Conservation (phyloP, 1,284 basidiomycete genomes). For the Phenoliferia sp. region DNA sequence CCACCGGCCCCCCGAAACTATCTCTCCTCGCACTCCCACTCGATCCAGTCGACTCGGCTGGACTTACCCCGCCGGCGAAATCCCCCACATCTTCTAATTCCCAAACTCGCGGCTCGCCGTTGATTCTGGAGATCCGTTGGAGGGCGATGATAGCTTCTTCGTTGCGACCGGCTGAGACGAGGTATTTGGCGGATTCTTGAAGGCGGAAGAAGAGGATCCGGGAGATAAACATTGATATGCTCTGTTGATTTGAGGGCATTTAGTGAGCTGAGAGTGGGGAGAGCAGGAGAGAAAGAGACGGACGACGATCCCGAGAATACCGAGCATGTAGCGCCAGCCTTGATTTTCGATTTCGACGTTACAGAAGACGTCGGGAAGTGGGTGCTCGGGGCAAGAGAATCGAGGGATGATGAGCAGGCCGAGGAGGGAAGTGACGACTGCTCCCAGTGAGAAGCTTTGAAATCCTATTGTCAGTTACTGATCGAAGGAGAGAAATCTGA, state of each 20-base stretch:
- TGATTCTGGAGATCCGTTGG: constrained; percentile 75
- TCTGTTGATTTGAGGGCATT: constrained; percentile 50
- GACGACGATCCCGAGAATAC: constrained; percentile 65
- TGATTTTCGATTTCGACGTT: constrained; percentile 63
- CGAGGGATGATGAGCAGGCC: constrained; percentile 71
- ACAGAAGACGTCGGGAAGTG: constrained; percentile 46
- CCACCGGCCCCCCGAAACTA: not conserved
- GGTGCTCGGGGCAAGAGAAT: constrained; percentile 56
- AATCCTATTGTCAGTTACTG: constrained; percentile 2
- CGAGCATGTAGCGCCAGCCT: constrained; percentile 82
- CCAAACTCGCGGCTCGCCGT: constrained; percentile 64
- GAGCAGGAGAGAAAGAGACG: constrained; percentile 38
- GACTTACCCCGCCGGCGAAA: constrained; percentile 1
- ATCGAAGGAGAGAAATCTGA: constrained; percentile 9
- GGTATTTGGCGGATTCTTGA: constrained; percentile 76
- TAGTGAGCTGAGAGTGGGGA: not conserved
- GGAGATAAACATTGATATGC: constrained; percentile 69
- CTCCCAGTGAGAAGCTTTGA: constrained; percentile 73
- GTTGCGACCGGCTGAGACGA: constrained; percentile 74
- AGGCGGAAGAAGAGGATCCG: constrained; percentile 84
- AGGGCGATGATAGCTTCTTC: constrained; percentile 77
- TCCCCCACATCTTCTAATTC: constrained; percentile 68
- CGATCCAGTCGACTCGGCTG: not conserved
- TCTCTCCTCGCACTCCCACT: not conserved
- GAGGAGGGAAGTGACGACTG: constrained; percentile 74